A percentile compares a stretch with the other conserved stretches of the same genome.
Conservation (phyloP, 805 yeast genomes). For the Kodamaea kakaduensis region DNA sequence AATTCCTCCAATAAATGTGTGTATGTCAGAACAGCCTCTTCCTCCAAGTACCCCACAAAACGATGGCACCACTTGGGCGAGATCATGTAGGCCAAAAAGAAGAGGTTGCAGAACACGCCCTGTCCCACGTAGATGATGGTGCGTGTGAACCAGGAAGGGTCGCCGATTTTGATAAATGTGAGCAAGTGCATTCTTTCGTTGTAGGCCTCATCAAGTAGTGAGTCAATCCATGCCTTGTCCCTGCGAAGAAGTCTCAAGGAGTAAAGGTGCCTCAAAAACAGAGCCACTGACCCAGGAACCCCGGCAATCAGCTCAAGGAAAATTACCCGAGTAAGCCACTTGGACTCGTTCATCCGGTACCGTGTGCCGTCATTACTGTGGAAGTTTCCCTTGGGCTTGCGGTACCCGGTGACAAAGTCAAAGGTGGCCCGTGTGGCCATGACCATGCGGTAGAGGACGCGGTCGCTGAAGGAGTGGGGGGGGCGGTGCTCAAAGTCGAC, state of each 20-base stretch:
- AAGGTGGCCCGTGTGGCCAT: constrained; percentile 45
- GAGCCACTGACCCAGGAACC: constrained; percentile 78
- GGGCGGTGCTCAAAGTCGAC: constrained; percentile 50
- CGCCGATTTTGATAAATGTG: constrained; percentile 61
- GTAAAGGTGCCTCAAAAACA: constrained; percentile 65
- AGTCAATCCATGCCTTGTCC: constrained; percentile 74
- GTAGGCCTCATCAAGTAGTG: constrained; percentile 70
- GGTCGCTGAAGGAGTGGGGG: constrained; percentile 47
- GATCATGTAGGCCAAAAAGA: constrained; percentile 55
- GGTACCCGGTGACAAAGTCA: constrained; percentile 63
- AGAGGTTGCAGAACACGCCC: constrained; percentile 64
- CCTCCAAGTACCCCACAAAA: constrained; percentile 75
- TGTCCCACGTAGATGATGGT: constrained; percentile 59
- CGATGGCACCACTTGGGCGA: constrained; percentile 67
- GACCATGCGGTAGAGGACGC: constrained; percentile 48
- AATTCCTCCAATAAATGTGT: constrained; percentile 55
- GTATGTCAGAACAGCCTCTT: constrained; percentile 70
- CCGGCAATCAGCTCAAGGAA: constrained; percentile 73
- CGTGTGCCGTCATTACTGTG: constrained; percentile 35
- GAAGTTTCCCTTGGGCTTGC: constrained; percentile 43
- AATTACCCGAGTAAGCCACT: constrained; percentile 61
- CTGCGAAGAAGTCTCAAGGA: constrained; percentile 57
- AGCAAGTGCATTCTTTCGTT: constrained; percentile 75
- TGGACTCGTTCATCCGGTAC: constrained; percentile 53
- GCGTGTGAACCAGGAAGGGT: constrained; percentile 58